Conservation (phyloP, 345 rosid genomes). For the Populus ilicifolia region DNA sequence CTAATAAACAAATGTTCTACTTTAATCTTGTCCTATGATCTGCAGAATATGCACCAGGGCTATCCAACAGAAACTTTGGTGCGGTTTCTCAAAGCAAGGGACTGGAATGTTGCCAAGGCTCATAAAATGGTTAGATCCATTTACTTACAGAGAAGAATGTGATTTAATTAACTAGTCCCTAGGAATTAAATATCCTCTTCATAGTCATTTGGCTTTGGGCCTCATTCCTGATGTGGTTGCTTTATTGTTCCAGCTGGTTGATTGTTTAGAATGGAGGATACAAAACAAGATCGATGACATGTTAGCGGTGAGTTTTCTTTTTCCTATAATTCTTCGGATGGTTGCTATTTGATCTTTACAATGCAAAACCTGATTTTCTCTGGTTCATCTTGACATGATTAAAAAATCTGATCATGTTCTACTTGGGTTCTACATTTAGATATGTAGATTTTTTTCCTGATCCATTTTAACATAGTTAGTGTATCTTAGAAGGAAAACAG, state of each 20-base stretch:
- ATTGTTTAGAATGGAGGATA: constrained; percentile 31
- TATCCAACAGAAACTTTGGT: constrained; percentile 26
- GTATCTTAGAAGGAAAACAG: background rate
- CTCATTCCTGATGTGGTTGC: background rate
- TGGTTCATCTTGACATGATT: background rate
- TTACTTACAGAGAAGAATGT: background rate
- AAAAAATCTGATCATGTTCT: background rate
- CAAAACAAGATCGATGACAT: constrained; percentile 28
- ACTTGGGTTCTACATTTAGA: background rate
- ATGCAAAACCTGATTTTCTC: background rate
- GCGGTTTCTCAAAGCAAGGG: constrained; percentile 33
- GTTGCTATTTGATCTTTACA: background rate
- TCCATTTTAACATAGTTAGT: background rate
- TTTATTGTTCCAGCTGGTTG: constrained; percentile 22
- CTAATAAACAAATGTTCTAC: background rate
- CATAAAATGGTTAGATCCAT: constrained; percentile 28
- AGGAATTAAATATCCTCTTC: background rate
- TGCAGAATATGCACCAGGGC: constrained; percentile 33
- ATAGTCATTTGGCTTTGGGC: background rate
- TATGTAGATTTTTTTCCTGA: background rate
- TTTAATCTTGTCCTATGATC: background rate
- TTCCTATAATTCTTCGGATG: background rate
- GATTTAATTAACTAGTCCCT: background rate
- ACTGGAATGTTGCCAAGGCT: constrained; percentile 30
- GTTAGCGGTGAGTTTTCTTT: constrained; percentile 16